Conservation (phyloP, 805 yeast species). For the Suhomyces faveliae region DNA sequence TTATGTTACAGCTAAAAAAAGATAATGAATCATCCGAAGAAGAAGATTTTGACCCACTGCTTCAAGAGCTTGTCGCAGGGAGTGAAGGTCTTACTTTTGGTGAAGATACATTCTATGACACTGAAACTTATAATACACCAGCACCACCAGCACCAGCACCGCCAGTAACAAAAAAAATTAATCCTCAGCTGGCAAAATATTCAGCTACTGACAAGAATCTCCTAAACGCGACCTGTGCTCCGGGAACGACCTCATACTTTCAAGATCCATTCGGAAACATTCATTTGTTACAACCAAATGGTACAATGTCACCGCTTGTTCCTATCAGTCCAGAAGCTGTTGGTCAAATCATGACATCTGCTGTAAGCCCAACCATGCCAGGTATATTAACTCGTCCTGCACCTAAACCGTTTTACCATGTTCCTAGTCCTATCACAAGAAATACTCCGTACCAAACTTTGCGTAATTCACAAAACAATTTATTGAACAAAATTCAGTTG, state of each 20-base stretch:
- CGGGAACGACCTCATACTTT: not conserved
- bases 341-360: not conserved
- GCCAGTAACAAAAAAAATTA: too few relatives aligned
- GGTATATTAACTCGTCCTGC: not conserved
- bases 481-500: slow-evolving; percentile 24
- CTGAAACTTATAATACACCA: not conserved
- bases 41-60: slow-evolving; percentile 8
- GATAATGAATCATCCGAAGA: not conserved
- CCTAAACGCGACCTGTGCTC: not conserved
- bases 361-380: not conserved
- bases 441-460: slow-evolving; percentile 10
- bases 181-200: not conserved
- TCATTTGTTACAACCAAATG: slow-evolving; percentile 13
- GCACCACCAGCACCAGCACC: not conserved
- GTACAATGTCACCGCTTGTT: slow-evolving; percentile 6
- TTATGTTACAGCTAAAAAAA: not conserved
- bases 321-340: not conserved
- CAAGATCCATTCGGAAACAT: slow-evolving; percentile 10
- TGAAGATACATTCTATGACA: not conserved
- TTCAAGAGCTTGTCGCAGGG: slow-evolving; percentile 16
- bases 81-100: slow-evolving; percentile 15
- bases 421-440: slow-evolving; percentile 17
- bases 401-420: slow-evolving; percentile 16
- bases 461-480: slow-evolving; percentile 19
- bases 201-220: not conserved